phyloP scores from a whole-genome alignment of 2,329 filamentous ascomycete species.

The Penicillium fuscoglaucum region DNA sequence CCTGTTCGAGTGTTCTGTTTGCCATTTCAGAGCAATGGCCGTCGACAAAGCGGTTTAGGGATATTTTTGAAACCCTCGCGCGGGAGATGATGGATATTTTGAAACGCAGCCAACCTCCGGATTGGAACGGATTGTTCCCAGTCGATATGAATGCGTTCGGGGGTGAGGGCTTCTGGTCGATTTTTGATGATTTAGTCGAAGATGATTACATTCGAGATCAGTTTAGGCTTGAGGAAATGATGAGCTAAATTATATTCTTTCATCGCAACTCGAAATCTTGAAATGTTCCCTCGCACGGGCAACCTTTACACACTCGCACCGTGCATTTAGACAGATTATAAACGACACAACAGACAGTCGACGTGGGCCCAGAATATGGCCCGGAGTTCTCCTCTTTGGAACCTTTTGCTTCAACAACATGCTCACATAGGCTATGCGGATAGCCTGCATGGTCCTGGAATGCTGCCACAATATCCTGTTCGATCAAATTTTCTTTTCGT shows the following conservation, averaged over 20 bases:
- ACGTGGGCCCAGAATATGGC: background rate
- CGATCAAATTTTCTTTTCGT: background rate
- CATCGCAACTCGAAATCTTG: constrained; percentile 1
- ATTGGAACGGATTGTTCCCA: background rate
- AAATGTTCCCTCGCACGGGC: background rate
- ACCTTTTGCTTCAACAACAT: background rate
- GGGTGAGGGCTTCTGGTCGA: background rate
- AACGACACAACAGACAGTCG: background rate
- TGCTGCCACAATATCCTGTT: background rate
- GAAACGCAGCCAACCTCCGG: background rate
- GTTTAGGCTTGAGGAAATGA: background rate
- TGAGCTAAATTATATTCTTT: background rate
- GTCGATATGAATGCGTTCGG: background rate
- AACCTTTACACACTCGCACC: background rate
- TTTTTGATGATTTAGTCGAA: background rate
- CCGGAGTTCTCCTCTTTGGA: background rate
- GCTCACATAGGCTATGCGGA: background rate
- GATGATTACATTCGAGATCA: constrained; percentile 1
- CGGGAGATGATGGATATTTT: background rate
- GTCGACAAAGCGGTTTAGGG: background rate
- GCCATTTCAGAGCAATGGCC: background rate
- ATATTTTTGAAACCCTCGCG: background rate
- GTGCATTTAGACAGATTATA: background rate
- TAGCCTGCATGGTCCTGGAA: background rate
- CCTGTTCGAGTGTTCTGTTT: background rate